A percentile compares a stretch with the other conserved stretches of the same genome.
Conservation (phyloP, 495 filamentous ascomycete genomes). For the Trichocladium antarcticum region DNA sequence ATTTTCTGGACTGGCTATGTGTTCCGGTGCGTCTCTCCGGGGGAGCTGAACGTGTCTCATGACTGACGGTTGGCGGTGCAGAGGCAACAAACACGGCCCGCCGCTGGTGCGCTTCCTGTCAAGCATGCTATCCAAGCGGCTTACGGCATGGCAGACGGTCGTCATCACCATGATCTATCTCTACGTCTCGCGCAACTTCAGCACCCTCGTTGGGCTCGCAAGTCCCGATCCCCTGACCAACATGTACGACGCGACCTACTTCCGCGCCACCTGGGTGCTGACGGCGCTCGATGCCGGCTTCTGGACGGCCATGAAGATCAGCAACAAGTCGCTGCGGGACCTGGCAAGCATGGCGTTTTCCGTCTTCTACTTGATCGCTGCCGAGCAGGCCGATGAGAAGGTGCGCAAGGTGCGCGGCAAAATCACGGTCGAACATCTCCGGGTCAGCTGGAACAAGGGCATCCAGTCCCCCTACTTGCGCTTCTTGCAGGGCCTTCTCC, state of each 20-base stretch:
- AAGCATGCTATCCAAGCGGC: conserved; percentile 45
- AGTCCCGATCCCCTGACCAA: conserved; percentile 89
- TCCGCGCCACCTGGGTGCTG: conserved; percentile 93
- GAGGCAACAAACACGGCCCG: conserved; percentile 81
- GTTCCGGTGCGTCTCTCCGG: conserved; percentile 42
- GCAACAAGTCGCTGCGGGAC: conserved; percentile 70
- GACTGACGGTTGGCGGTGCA: conserved; percentile 19
- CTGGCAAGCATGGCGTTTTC: conserved; percentile 71
- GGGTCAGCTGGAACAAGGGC: conserved; percentile 91
- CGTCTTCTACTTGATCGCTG: conserved; percentile 80
- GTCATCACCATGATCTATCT: conserved; percentile 83
- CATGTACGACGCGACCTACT: conserved; percentile 89
- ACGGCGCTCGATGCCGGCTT: conserved; percentile 93
- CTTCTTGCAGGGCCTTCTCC: conserved; percentile 54
- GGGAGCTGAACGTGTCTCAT: too few relatives aligned
- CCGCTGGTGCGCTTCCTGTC: conserved; percentile 64
- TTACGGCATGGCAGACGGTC: conserved; percentile 83
- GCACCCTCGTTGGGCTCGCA: conserved; percentile 80
- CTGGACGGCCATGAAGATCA: conserved; percentile 94
- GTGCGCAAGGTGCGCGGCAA: conserved; percentile 80
- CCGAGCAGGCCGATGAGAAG: conserved; percentile 93
- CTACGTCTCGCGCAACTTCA: conserved; percentile 84
- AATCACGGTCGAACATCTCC: conserved; percentile 81
- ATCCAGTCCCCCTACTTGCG: conserved; percentile 66
- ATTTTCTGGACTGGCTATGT: conserved; percentile 86